Conservation (phyloP, 2,329 filamentous ascomycete genomes). For the Fusarium dlaminii region DNA sequence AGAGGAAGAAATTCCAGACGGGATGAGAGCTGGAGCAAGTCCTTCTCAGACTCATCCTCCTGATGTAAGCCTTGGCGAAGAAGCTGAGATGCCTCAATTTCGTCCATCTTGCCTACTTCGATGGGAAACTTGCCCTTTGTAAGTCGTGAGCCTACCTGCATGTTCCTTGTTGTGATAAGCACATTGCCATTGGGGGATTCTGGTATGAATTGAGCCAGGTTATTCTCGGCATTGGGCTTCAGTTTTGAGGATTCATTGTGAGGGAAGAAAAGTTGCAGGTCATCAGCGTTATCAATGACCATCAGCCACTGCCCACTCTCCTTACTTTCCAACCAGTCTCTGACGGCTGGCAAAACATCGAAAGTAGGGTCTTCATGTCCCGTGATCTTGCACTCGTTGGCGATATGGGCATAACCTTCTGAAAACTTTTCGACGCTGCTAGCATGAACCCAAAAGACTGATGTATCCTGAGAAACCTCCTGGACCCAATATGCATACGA, state of each 20-base stretch:
- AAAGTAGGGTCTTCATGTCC: constrained; percentile 36
- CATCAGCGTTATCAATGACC: constrained; percentile 37
- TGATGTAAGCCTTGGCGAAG: constrained; percentile 30
- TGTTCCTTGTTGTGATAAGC: constrained; percentile 49
- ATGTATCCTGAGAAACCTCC: constrained; percentile 1
- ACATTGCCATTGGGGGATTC: constrained; percentile 44
- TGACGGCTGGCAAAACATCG: constrained; percentile 41
- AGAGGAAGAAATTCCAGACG: constrained; percentile 47
- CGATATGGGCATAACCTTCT: constrained; percentile 47
- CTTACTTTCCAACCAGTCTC: constrained; percentile 43
- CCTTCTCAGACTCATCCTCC: neutral
- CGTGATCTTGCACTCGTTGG: constrained; percentile 40
- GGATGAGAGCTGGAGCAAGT: constrained; percentile 32
- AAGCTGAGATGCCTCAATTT: constrained; percentile 39
- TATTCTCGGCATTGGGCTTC: fast-evolving
- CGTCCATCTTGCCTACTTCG: constrained; percentile 43
- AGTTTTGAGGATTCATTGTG: fast-evolving
- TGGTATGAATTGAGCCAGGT: constrained; percentile 31
- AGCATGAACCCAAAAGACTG: constrained; percentile 50
- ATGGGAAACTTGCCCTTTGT: constrained; percentile 32
- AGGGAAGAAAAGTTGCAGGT: constrained; percentile 27
- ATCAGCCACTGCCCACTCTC: constrained; percentile 20
- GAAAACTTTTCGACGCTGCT: constrained; percentile 44
- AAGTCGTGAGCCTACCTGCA: constrained; percentile 42
- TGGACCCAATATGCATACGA: constrained; percentile 28